phyloP scores from a whole-genome alignment of 805 yeast species.

The Candida pseudoglaebosa region DNA sequence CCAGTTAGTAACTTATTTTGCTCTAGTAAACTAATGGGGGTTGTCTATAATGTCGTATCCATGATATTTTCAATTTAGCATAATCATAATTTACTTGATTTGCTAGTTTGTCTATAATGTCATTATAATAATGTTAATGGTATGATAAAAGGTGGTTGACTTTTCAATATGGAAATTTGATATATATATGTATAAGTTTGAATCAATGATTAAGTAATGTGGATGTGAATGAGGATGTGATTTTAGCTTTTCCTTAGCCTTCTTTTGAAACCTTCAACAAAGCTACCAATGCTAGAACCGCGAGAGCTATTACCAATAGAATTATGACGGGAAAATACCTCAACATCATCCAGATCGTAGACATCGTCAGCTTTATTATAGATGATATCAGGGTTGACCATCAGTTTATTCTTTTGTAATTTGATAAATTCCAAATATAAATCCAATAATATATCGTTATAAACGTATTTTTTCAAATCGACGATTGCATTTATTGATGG shows the following conservation, averaged over 20 bases:
- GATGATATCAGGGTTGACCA: background rate
- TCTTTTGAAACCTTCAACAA: conserved; percentile 2
- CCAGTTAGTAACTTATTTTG: too few species aligned
- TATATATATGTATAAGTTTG: too few species aligned
- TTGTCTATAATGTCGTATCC: too few species aligned
- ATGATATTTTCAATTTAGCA: too few species aligned
- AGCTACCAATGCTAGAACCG: conserved; percentile 4
- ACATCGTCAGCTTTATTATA: conserved; percentile 4
- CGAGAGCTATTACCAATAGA: conserved; percentile 3
- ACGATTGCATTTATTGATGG: conserved; percentile 6
- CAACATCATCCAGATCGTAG: conserved; percentile 1
- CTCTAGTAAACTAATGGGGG: too few species aligned
- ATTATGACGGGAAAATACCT: conserved; percentile 3
- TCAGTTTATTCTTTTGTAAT: conserved; percentile 3
- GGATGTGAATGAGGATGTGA: too few species aligned
- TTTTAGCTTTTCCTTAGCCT: background rate
- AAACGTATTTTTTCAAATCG: conserved; percentile 8
- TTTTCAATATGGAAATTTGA: too few species aligned
- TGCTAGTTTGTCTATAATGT: too few species aligned
- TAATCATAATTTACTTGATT: too few species aligned
- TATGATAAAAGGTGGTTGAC: too few species aligned
- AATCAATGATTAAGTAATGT: too few species aligned
- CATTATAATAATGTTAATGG: too few species aligned
- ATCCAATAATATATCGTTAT: conserved; percentile 10
- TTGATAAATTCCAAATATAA: conserved; percentile 10